Percentiles rank a stretch among this genome's conserved stretches.
Conservation (phyloP, 495 filamentous ascomycete genomes). For the Annulohypoxylon maeteangense region DNA sequence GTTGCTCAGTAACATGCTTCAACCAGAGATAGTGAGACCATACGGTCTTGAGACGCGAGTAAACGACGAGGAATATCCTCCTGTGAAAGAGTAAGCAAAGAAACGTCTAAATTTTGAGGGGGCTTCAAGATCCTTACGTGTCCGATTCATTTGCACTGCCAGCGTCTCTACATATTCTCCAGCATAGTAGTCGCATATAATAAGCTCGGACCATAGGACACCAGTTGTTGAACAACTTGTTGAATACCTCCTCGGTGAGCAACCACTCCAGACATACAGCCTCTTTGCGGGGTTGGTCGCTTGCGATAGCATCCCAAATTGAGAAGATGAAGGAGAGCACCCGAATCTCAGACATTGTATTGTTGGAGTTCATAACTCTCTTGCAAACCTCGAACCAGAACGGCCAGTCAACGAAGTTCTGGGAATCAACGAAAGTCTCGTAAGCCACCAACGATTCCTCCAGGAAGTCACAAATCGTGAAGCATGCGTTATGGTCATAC, state of each 20-base stretch:
- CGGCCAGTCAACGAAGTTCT: conserved; percentile 74
- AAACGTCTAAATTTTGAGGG: not conserved
- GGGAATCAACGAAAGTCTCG: conserved; percentile 48
- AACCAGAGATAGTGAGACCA: conserved; percentile 86
- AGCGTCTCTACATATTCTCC: conserved; percentile 85
- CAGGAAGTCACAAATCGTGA: conserved; percentile 90
- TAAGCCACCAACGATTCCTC: conserved; percentile 72
- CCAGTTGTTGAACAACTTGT: conserved; percentile 93
- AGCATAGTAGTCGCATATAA: conserved; percentile 92
- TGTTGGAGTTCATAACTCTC: conserved; percentile 86
- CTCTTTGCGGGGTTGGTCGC: conserved; percentile 74
- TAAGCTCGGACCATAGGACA: conserved; percentile 98
- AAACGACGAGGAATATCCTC: conserved; percentile 76
- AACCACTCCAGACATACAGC: conserved; percentile 82
- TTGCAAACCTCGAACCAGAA: conserved; percentile 91
- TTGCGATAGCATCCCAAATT: conserved; percentile 79
- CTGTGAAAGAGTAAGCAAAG: conserved; percentile 48
- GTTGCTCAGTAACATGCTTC: conserved; percentile 69
- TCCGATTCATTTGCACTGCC: conserved; percentile 74
- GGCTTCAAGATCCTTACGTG: conserved; percentile 61
- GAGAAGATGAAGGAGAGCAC: conserved; percentile 86
- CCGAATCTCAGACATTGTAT: conserved; percentile 92
- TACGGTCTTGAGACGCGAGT: conserved; percentile 72
- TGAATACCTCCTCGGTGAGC: conserved; percentile 79
- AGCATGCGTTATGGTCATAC: conserved; percentile 90